These are phyloP conservation scores for Caloboletus firmus DNA, from an alignment of 1,284 basidiomycete genomes.

Conservation along the genomic window DNA sequence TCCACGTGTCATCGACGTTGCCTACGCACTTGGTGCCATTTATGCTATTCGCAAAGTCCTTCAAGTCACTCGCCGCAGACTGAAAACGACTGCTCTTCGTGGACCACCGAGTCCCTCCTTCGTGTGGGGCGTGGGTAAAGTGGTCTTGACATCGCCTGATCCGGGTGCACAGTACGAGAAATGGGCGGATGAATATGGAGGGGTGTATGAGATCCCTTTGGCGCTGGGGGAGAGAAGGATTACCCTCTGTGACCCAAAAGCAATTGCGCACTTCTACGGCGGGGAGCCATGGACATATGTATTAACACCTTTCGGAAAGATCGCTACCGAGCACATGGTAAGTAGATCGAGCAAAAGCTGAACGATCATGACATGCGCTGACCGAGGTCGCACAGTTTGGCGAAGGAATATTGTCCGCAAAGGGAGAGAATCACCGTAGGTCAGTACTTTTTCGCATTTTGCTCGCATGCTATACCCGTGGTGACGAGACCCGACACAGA, in stretches of 20 bases:
- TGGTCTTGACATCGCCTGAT: constrained; percentile 15
- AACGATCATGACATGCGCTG: not conserved
- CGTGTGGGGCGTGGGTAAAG: constrained; percentile 28
- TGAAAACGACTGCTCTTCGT: constrained; percentile 32
- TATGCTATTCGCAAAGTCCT: constrained; percentile 17
- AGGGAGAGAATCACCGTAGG: constrained; percentile 29
- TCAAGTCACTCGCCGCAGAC: constrained; percentile 6
- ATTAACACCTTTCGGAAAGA: not conserved
- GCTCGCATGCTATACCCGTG: not conserved
- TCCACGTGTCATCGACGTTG: not conserved
- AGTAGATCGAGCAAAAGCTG: constrained; percentile 20
- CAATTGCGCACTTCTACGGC: constrained; percentile 51
- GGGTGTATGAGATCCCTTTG: constrained; percentile 44
- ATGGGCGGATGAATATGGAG: constrained; percentile 48
- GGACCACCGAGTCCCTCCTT: constrained; percentile 34
- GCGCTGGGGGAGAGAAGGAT: constrained; percentile 43
- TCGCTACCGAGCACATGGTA: constrained; percentile 11
- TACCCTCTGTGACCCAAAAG: constrained; percentile 55
- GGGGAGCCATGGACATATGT: constrained; percentile 43
- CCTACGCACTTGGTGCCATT: constrained; percentile 7
- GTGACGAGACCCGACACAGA: constrained; percentile 27
- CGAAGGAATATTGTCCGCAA: constrained; percentile 19
- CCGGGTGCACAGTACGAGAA: constrained; percentile 27
- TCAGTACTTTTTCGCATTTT: not conserved
- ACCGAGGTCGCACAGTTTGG: constrained; percentile 17